Conservation (phyloP, 768 basidiomycete genomes). For the Tephrocybe sp. region DNA sequence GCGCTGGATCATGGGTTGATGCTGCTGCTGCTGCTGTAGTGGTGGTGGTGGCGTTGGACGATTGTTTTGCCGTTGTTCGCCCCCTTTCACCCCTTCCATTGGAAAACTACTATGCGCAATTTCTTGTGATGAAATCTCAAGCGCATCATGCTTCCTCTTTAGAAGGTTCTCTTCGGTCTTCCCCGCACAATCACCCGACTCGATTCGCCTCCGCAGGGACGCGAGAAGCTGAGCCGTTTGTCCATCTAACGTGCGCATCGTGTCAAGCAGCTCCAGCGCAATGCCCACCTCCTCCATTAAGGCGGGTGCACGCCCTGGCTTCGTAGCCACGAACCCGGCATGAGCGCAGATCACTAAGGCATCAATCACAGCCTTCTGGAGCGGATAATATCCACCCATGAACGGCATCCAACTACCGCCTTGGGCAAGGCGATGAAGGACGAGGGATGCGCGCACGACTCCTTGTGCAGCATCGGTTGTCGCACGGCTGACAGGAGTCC, state of each 20-base stretch:
- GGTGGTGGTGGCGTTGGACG: not conserved
- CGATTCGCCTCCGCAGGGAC: constrained; percentile 24
- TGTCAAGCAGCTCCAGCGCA: constrained; percentile 26
- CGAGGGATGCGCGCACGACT: constrained; percentile 52
- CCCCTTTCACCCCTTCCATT: not conserved
- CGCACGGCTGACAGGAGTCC: constrained; percentile 55
- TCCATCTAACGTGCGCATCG: constrained; percentile 13
- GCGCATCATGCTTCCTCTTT: constrained; percentile 30
- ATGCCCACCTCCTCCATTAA: constrained; percentile 25
- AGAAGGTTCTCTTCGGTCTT: constrained; percentile 19
- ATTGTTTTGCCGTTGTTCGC: not conserved
- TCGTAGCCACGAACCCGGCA: constrained; percentile 49
- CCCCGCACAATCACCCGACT: constrained; percentile 14
- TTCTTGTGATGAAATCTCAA: constrained; percentile 9
- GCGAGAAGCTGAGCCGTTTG: constrained; percentile 25
- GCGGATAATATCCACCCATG: constrained; percentile 49
- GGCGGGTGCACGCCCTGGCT: constrained; percentile 12
- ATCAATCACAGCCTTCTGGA: constrained; percentile 63
- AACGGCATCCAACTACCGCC: constrained; percentile 31
- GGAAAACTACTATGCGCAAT: not conserved
- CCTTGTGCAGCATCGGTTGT: constrained; percentile 66
- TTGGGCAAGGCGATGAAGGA: constrained; percentile 38
- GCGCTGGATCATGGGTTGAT: not conserved
- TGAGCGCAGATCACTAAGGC: constrained; percentile 67
- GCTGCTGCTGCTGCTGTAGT: constrained; percentile 8